Conservation (phyloP, 345 rosid species). For the Durio zibethinus region DNA sequence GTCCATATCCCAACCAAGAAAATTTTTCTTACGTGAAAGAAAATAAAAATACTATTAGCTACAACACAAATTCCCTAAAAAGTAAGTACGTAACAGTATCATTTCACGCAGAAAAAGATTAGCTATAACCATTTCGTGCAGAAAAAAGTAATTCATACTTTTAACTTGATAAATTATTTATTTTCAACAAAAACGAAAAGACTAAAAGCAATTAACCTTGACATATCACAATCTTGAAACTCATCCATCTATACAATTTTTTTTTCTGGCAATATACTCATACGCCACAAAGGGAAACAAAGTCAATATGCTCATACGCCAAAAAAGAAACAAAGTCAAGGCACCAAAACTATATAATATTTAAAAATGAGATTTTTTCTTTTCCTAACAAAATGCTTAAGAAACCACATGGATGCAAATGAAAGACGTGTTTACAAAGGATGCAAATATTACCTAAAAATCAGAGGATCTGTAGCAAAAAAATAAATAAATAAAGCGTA, state of each 20-base stretch:
- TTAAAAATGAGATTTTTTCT: background rate
- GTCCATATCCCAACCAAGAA: conserved; percentile 42
- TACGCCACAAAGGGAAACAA: too few species aligned
- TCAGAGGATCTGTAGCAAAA: background rate
- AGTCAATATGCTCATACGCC: background rate
- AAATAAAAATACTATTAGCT: background rate
- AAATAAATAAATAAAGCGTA: too few species aligned
- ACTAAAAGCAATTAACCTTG: background rate
- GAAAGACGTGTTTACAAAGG: background rate
- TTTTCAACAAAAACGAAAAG: background rate
- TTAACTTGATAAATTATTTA: background rate
- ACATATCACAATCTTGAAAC: background rate
- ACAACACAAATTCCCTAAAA: background rate
- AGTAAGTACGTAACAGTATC: too few species aligned
- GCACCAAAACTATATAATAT: background rate
- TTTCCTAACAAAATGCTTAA: background rate
- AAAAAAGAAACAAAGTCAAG: background rate
- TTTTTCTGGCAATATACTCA: too few species aligned
- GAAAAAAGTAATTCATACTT: background rate
- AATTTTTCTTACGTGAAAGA: background rate
- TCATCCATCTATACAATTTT: background rate
- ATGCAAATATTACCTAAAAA: background rate
- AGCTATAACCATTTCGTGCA: background rate
- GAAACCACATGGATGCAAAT: background rate
- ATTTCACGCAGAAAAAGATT: too few species aligned